Conservation (phyloP, 2,329 filamentous ascomycete genomes). For the Sporothrix humicola region DNA sequence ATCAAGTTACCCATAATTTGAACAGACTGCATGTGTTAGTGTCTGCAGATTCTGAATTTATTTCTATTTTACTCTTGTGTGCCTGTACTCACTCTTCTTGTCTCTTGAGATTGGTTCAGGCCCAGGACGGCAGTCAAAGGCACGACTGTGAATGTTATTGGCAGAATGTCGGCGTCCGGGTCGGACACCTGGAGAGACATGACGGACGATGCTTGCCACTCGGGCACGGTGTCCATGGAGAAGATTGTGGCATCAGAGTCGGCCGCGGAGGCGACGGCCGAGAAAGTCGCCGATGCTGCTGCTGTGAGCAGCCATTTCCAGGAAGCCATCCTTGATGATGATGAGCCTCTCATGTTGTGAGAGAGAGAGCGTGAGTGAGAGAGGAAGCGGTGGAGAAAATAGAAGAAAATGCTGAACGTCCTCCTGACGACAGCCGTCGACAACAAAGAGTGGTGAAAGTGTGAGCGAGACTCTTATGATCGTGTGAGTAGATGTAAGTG, state of each 20-base stretch:
- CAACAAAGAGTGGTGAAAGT: not conserved
- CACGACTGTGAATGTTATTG: constrained; percentile 51
- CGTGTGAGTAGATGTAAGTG: not conserved
- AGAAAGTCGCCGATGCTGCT: constrained; percentile 39
- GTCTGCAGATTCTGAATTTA: too few species aligned
- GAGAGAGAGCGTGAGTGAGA: not conserved
- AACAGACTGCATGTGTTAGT: constrained; percentile 47
- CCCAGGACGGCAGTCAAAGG: constrained; percentile 53
- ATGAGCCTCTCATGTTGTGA: constrained; percentile 3
- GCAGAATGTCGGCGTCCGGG: constrained; percentile 39
- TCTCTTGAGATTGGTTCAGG: constrained; percentile 49
- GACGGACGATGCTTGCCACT: constrained; percentile 49
- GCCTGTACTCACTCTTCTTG: constrained; percentile 49
- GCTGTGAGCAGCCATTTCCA: constrained; percentile 44
- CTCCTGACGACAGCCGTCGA: too few species aligned
- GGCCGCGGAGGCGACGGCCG: constrained; percentile 46
- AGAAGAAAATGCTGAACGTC: not conserved
- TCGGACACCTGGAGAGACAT: constrained; percentile 51
- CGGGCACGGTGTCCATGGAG: constrained; percentile 46
- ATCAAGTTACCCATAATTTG: constrained; percentile 54
- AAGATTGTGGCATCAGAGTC: constrained; percentile 41
- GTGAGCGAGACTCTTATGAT: not conserved
- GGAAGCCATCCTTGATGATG: constrained; percentile 43
- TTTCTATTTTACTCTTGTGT: too few species aligned
- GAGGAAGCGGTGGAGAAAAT: not conserved